Conservation (phyloP, 768 basidiomycete genomes). For the Coprinopsis marcescibilis region DNA sequence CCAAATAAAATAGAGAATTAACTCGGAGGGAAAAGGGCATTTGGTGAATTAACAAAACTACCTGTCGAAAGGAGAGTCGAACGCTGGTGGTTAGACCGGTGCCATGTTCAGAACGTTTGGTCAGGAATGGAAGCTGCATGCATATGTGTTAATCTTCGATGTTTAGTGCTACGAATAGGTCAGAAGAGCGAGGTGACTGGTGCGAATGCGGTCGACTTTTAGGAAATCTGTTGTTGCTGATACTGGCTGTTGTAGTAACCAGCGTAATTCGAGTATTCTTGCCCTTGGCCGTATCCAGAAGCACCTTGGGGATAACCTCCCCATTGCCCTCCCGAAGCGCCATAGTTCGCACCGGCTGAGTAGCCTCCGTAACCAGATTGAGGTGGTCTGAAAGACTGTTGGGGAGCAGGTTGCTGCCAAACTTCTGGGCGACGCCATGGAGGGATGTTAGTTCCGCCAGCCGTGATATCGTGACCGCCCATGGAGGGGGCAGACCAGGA, state of each 20-base stretch:
- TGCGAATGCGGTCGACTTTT: constrained; percentile 12
- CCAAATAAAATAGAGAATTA: neutral
- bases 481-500: constrained; percentile 46
- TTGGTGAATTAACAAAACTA: neutral
- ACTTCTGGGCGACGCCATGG: constrained; percentile 90
- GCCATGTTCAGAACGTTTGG: neutral
- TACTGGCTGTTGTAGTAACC: constrained; percentile 89
- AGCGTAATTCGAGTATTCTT: constrained; percentile 80
- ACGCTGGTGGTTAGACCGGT: neutral
- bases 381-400: constrained; percentile 61
- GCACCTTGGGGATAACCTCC: constrained; percentile 42
- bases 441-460: constrained; percentile 76
- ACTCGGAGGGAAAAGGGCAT: neutral
- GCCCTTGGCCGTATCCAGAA: constrained; percentile 41
- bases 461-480: constrained; percentile 64
- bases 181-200: constrained; percentile 17
- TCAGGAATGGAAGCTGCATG: neutral
- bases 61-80: neutral
- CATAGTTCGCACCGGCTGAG: constrained; percentile 36
- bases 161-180: constrained; percentile 37
- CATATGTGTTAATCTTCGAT: constrained; percentile 2
- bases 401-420: constrained; percentile 63
- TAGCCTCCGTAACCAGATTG: constrained; percentile 44
- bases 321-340: constrained; percentile 37
- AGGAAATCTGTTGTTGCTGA: constrained; percentile 61